These are phyloP conservation scores for Paramecium caudatum DNA, from an alignment of 73 alveolate genomes.

Conservation along the genomic window DNA sequence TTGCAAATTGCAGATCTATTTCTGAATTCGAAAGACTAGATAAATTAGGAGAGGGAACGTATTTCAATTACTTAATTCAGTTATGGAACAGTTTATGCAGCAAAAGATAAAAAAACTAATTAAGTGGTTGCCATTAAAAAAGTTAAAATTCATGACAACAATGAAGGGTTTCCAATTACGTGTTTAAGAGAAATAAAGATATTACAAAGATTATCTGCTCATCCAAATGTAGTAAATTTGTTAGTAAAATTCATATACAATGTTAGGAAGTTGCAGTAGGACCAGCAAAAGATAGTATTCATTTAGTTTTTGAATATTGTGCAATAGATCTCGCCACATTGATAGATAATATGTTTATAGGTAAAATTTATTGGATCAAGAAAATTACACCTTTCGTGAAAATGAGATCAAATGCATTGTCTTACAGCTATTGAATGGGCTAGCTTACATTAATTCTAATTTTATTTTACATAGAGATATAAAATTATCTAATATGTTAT, in stretches of 20 bases:
- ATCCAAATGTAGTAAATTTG: conserved; percentile 81
- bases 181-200: conserved; percentile 85
- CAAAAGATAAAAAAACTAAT: conserved; percentile 79
- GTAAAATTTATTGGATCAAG: background rate
- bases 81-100: conserved; percentile 89
- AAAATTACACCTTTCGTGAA: conserved; percentile 74
- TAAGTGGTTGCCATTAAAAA: conserved; percentile 85
- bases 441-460: conserved; percentile 80
- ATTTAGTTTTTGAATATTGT: conserved; percentile 80
- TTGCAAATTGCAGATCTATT: conserved; percentile 76
- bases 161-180: conserved; percentile 92
- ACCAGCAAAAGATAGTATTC: conserved; percentile 65
- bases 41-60: conserved; percentile 87
- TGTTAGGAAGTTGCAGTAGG: conserved; percentile 75
- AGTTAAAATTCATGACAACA: conserved; percentile 85
- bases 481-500: conserved; percentile 82
- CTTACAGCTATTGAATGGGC: conserved; percentile 80
- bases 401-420: conserved; percentile 76
- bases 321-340: conserved; percentile 76
- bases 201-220: conserved; percentile 75
- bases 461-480: conserved; percentile 86
- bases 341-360: conserved; percentile 66
- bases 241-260: background rate
- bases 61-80: background rate
- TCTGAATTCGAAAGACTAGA: conserved; percentile 73